These are phyloP conservation scores for Tetrapyrgos nigripes DNA, from an alignment of 1,284 basidiomycete genomes.

Conservation along the genomic window DNA sequence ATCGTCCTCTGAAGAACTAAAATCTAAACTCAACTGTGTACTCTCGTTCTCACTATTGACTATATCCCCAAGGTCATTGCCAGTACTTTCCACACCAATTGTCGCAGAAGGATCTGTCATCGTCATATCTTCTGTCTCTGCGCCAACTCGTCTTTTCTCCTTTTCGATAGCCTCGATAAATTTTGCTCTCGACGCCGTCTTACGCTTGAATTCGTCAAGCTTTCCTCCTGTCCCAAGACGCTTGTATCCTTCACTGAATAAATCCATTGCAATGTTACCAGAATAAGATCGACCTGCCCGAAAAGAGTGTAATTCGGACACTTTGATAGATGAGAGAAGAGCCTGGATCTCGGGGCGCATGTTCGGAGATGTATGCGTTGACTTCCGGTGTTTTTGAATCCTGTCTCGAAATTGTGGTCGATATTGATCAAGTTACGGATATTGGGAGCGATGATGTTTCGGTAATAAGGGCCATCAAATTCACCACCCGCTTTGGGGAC, in stretches of 20 bases:
- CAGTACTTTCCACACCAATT: background rate
- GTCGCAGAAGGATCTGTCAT: background rate
- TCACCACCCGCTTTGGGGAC: background rate
- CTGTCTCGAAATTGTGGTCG: background rate
- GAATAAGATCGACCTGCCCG: background rate
- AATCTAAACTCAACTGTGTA: no score
- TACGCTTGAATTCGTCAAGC: background rate
- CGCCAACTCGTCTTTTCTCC: background rate
- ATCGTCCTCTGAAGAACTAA: no score
- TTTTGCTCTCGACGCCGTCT: background rate
- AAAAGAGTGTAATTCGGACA: background rate
- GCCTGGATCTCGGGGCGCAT: background rate
- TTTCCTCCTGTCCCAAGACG: background rate
- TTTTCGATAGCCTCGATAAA: background rate
- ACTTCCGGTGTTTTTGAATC: background rate
- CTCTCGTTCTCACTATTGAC: background rate
- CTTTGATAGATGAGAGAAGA: background rate
- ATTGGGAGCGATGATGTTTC: constrained; percentile 2
- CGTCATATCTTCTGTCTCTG: background rate
- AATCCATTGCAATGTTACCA: background rate
- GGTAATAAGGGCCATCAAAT: background rate
- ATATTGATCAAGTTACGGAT: background rate
- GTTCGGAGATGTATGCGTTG: background rate
- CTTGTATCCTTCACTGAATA: background rate
- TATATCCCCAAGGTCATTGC: background rate